phyloP scores from a whole-genome alignment of 805 yeast genomes.

The Ogataea corticis region DNA sequence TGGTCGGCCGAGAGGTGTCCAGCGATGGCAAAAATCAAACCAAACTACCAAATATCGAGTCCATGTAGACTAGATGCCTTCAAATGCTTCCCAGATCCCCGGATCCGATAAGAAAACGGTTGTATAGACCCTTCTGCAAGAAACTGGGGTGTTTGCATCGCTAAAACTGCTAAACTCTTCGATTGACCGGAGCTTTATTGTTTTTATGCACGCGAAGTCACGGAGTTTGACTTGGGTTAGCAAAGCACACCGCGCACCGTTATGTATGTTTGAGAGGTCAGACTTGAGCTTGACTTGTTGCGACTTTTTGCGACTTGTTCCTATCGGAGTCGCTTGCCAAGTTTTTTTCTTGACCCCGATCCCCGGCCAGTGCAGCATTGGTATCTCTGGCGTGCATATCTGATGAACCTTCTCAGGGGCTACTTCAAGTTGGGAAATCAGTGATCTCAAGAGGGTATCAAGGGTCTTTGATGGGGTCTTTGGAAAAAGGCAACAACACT shows the following conservation, averaged over 20 bases:
- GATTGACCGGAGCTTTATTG: conserved; percentile 14
- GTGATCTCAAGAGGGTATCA: neutral
- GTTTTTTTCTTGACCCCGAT: conserved; percentile 1
- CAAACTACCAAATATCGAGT: neutral
- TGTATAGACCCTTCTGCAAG: conserved; percentile 4
- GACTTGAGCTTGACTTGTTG: conserved; percentile 1
- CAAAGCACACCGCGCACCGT: conserved; percentile 10
- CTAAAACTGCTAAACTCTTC: conserved; percentile 1
- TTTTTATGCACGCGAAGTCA: conserved; percentile 17
- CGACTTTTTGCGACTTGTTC: neutral
- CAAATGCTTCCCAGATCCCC: conserved; percentile 3
- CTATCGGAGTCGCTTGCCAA: conserved; percentile 3
- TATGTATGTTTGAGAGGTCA: neutral
- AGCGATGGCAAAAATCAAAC: neutral
- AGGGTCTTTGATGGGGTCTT: neutral
- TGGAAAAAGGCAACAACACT: neutral
- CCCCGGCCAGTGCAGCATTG: conserved; percentile 1
- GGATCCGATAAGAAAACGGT: conserved; percentile 7
- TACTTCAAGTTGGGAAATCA: conserved; percentile 5
- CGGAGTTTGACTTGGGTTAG: neutral
- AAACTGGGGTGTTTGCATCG: conserved; percentile 7
- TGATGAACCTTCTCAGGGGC: conserved; percentile 3
- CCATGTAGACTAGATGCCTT: conserved; percentile 1
- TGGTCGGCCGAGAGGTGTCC: conserved; percentile 1
- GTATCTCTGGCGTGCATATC: conserved; percentile 4